Base-by-base conservation (phyloP, 306 rosid genomes). In the Cicer yamashitae region DNA sequence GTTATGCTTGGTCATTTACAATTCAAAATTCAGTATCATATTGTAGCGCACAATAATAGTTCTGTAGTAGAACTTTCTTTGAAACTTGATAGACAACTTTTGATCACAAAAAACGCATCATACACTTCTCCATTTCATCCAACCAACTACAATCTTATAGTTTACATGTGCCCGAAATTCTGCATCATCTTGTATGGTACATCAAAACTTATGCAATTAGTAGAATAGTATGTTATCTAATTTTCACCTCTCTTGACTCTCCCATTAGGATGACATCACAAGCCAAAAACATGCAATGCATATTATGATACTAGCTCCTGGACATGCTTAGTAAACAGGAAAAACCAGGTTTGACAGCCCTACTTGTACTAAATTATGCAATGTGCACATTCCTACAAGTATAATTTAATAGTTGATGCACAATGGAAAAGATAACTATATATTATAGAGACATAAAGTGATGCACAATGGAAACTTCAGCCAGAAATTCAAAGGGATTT, bases 71-170 rank as follows among this genome's bases (percentile, higher is more conserved):
- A 5, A 59, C 9, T 73, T 59, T 30, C 38, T 44, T 25, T 69
- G 10, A 50, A 69, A 43, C 74, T 69, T 48, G 61, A 50, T 8
- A 67, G 8, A 50, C 30, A 46, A 3, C 5, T 48, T 48, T 48
- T 2, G 2, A 48, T 14, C 48, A 8, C 37, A 9, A 34, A 50
- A 8, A 34, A 25, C 56, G 43, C 13, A 14, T 17, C 0, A 15
- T 37, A 8, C 10, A 30, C 51, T 30, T 14, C 48, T 70, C 34
- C 61, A 50, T 70, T 14, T 37, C 61, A 70, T 34, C 61, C 62
- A 15, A 6, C 56, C 20, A 45, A 12, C 54, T 22, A 45, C 3
- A 46, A 67, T 45, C 71, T n/a, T 67, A 40, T 12, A n/a, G 58
- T 34, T 67, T 12, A 22, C 58, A 67, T 12, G 17, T 25, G 40